phyloP scores from a whole-genome alignment of 805 yeast genomes.

The Teunomyces stri region DNA sequence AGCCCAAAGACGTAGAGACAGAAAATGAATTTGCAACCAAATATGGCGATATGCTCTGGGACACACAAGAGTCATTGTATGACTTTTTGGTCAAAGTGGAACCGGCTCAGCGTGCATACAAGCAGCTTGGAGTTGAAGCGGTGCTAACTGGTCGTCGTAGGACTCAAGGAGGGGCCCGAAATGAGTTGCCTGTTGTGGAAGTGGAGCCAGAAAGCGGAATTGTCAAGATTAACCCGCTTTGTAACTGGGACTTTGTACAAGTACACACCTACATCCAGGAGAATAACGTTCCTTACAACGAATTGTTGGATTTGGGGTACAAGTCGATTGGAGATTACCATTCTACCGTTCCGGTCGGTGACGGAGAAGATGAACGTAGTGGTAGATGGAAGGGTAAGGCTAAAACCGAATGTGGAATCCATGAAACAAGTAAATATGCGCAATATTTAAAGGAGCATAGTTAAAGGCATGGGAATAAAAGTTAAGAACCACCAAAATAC shows the following conservation, averaged over 20 bases:
- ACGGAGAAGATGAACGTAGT: conserved; percentile 93
- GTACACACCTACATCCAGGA: conserved; percentile 68
- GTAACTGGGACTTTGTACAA: conserved; percentile 73
- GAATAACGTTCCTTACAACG: conserved; percentile 81
- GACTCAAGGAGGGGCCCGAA: conserved; percentile 85
- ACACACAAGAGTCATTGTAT: conserved; percentile 71
- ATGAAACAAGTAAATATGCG: conserved; percentile 73
- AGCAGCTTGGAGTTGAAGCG: conserved; percentile 68
- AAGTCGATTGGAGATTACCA: conserved; percentile 95
- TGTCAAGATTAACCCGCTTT: conserved; percentile 85
- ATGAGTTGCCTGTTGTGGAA: conserved; percentile 71
- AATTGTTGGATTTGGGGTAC: conserved; percentile 78
- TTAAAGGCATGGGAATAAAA: background rate
- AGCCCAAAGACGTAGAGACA: conserved; percentile 55
- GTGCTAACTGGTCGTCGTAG: conserved; percentile 90
- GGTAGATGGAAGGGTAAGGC: conserved; percentile 94
- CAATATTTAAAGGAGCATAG: conserved; percentile 41
- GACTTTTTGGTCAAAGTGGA: conserved; percentile 91
- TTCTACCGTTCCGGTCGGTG: conserved; percentile 83
- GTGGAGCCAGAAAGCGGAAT: conserved; percentile 66
- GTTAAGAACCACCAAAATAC: background rate
- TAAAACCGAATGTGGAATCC: conserved; percentile 96
- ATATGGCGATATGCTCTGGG: conserved; percentile 84
- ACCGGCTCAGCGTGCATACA: conserved; percentile 84
- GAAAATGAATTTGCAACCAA: conserved; percentile 62